Percentiles rank a stretch among this genome's conserved stretches.
phyloP scores from a whole-genome alignment of 768 basidiomycete genomes.

The Dendrothele bispora region DNA sequence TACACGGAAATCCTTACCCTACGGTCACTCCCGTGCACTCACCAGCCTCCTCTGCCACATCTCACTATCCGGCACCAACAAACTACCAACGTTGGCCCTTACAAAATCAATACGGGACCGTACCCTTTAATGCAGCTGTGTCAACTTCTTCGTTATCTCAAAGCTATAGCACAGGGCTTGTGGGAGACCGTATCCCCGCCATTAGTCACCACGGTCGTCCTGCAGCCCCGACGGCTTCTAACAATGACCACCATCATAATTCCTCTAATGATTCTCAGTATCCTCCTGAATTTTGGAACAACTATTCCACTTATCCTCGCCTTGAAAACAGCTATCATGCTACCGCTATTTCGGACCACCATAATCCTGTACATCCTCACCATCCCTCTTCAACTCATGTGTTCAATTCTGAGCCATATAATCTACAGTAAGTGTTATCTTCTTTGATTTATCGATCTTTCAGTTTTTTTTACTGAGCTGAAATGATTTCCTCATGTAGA shows the following conservation, averaged over 20 bases:
- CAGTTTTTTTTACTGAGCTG: too few species aligned
- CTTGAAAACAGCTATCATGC: constrained; percentile 40
- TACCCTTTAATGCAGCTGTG: constrained; percentile 44
- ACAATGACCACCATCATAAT: constrained; percentile 1
- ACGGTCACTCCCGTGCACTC: neutral
- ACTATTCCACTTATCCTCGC: constrained; percentile 53
- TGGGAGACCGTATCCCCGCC: constrained; percentile 42
- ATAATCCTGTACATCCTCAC: constrained; percentile 3
- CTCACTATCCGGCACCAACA: constrained; percentile 1
- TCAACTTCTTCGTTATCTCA: constrained; percentile 77
- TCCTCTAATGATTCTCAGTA: constrained; percentile 32
- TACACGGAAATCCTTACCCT: neutral
- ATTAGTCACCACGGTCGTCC: constrained; percentile 6
- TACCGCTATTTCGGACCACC: constrained; percentile 15
- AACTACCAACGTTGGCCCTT: constrained; percentile 50
- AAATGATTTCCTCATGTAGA: too few species aligned
- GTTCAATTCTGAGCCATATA: constrained; percentile 27
- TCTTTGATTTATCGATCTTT: too few species aligned
- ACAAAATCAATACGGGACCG: constrained; percentile 20
- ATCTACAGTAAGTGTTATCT: neutral
- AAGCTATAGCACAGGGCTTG: constrained; percentile 71
- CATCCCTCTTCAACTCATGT: constrained; percentile 18
- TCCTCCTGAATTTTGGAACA: constrained; percentile 53
- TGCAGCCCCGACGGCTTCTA: constrained; percentile 8
- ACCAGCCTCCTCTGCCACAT: neutral